phyloP scores from a whole-genome alignment of 345 rosid genomes.

The Reutealis trisperma region DNA sequence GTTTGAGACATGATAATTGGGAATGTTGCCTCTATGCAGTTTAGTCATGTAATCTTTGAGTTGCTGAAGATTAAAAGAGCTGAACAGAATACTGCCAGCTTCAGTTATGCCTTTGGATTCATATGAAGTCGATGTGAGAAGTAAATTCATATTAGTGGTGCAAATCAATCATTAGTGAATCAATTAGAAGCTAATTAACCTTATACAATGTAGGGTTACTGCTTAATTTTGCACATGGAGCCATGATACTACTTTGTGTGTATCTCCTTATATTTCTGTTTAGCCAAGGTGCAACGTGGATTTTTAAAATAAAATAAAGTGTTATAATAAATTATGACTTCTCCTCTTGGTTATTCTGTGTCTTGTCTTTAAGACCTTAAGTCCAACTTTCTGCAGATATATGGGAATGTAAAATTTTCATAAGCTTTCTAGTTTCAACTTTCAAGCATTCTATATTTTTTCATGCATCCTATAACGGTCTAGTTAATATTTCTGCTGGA shows the following conservation, averaged over 20 bases:
- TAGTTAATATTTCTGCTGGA: not conserved
- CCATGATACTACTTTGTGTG: not conserved
- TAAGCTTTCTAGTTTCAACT: not conserved
- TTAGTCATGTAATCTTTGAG: not conserved
- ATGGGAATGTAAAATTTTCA: not conserved
- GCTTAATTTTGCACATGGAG: not conserved
- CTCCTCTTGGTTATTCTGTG: not conserved
- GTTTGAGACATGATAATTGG: not conserved
- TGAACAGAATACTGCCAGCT: not conserved
- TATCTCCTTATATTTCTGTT: not conserved
- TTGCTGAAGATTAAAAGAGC: not conserved
- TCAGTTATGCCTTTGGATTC: not conserved
- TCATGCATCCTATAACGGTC: not conserved
- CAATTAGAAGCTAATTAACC: not conserved
- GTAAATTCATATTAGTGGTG: not conserved
- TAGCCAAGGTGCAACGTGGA: no score
- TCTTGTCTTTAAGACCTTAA: not conserved
- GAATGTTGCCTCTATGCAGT: not conserved
- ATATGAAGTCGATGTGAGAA: not conserved
- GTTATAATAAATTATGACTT: not conserved
- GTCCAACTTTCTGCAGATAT: not conserved
- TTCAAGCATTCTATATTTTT: no score
- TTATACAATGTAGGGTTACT: not conserved
- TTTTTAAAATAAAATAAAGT: no score
- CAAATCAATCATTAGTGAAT: not conserved